Conservation (phyloP, 2,329 filamentous ascomycete species). For the Corinectria fuckeliana region DNA sequence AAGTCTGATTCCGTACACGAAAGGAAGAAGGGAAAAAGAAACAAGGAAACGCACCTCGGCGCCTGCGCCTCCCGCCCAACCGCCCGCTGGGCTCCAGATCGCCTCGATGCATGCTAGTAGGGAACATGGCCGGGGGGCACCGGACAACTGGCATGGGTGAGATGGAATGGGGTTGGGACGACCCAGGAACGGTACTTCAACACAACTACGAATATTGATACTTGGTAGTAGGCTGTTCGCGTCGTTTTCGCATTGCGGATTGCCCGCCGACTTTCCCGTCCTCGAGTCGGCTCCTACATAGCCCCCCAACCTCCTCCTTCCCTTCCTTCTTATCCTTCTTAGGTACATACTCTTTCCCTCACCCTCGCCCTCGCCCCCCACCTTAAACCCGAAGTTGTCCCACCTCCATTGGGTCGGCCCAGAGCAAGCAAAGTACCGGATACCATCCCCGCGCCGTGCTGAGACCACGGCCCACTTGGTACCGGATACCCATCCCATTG, state of each 20-base stretch:
- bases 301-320: neutral
- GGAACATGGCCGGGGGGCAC: neutral
- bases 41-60: neutral
- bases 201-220: neutral
- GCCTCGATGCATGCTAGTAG: neutral
- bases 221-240: neutral
- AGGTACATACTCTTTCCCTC: neutral
- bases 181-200: neutral
- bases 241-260: neutral
- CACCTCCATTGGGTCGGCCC: neutral
- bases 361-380: neutral
- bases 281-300: neutral
- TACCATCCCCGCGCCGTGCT: neutral
- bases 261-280: neutral
- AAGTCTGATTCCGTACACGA: neutral
- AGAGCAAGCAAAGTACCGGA: neutral
- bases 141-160: neutral
- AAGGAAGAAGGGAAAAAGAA: neutral
- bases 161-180: neutral
- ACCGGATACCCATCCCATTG: conserved; percentile 16
- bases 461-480: neutral
- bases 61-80: neutral
- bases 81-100: neutral
- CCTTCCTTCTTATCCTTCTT: neutral
- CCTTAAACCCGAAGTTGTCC: neutral